Evolutionary conservation across 2,329 filamentous ascomycete species (phyloP).

Genomic region (Teratosphaeria gauchensis): DNA sequence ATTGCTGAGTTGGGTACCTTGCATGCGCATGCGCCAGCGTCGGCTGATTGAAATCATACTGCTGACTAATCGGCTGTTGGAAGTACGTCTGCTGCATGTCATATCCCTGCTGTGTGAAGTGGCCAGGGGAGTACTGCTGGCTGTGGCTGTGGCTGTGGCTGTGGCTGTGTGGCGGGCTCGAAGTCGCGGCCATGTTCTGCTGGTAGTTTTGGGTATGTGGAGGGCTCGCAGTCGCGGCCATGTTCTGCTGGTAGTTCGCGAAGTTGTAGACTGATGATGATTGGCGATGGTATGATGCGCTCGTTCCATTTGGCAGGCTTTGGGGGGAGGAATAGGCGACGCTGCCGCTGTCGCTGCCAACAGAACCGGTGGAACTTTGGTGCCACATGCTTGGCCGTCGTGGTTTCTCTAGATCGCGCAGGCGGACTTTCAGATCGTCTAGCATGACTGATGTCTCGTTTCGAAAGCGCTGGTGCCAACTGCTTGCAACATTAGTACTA

Average conservation of each 20-base stretch:
- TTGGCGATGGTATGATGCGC: conserved; percentile 1
- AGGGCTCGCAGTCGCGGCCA: conserved; percentile 7
- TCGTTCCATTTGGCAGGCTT: conserved; percentile 4
- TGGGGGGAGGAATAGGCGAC: conserved; percentile 13
- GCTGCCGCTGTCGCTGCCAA: conserved; percentile 16
- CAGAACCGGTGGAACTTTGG: conserved; percentile 17
- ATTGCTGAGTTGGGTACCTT: conserved; percentile 16
- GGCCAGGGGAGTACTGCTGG: conserved; percentile 4
- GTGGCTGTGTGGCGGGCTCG: conserved; percentile 11
- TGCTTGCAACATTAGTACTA: conserved; percentile 8
- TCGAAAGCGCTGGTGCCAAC: conserved; percentile 41
- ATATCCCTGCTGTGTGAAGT: conserved; percentile 2
- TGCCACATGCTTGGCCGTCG: conserved; percentile 21
- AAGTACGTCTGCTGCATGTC: conserved; percentile 2
- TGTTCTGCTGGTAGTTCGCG: not conserved
- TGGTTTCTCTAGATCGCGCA: conserved; percentile 21
- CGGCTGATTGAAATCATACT: conserved; percentile 9
- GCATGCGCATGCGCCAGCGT: conserved; percentile 5
- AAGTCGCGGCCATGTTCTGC: not conserved
- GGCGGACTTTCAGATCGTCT: conserved; percentile 32
- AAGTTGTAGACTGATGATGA: conserved; percentile 6
- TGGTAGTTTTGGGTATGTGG: conserved; percentile 6
- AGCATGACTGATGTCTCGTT: conserved; percentile 33
- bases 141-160: conserved; percentile 4
- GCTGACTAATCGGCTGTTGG: conserved; percentile 1